Conservation (phyloP, 257 asterid species). For the Knoxia roxburghii region DNA sequence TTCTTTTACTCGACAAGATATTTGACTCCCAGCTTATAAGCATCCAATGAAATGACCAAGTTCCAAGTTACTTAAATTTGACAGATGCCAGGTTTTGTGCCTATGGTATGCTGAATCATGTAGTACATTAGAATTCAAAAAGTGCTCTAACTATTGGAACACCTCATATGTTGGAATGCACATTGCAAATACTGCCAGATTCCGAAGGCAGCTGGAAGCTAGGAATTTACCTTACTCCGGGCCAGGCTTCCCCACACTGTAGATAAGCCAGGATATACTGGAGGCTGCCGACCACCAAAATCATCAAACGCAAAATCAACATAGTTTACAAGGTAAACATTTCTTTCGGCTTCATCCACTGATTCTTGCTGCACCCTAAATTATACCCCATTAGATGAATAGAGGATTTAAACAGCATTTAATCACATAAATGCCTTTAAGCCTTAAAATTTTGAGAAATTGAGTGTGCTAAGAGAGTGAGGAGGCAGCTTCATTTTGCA, state of each 20-base stretch:
- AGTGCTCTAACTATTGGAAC: background rate
- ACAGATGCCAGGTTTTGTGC: background rate
- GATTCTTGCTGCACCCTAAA: constrained; percentile 97
- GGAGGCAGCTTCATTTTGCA: no score
- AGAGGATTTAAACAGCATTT: constrained; percentile 2
- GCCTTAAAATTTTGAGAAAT: background rate
- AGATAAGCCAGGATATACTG: constrained; percentile 96
- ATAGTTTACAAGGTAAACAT: constrained; percentile 81
- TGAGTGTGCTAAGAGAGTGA: background rate
- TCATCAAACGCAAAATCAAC: constrained; percentile 95
- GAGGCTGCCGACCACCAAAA: constrained; percentile 98
- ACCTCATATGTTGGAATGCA: background rate
- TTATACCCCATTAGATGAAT: constrained; percentile 13
- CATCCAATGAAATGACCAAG: background rate
- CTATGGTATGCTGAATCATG: background rate
- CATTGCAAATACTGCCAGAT: background rate
- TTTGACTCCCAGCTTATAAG: background rate
- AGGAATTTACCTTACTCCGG: constrained; percentile 81
- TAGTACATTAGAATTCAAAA: background rate
- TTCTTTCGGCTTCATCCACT: constrained; percentile 95
- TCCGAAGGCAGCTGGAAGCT: background rate
- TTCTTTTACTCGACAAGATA: background rate
- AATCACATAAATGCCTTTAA: background rate
- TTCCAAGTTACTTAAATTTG: background rate
- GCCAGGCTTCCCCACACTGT: constrained; percentile 99